These are phyloP conservation scores for Uromyces viciae-fabae DNA, from an alignment of 1,284 basidiomycete species.

Conservation along the genomic window DNA sequence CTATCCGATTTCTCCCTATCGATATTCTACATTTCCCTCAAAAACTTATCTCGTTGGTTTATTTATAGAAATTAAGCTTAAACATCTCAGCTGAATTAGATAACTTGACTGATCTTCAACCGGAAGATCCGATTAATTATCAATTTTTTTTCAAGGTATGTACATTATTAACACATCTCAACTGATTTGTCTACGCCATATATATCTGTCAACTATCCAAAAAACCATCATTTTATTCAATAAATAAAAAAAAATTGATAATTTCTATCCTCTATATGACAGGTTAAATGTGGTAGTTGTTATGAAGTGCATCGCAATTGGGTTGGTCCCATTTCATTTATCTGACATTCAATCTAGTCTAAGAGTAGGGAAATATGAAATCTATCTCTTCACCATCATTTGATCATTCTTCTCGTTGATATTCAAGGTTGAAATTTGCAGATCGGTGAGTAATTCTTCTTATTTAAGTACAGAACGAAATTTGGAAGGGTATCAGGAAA, in stretches of 20 bases:
- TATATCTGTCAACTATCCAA: not conserved
- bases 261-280: not conserved
- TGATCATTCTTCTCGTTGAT: not conserved
- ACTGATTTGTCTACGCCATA: not conserved
- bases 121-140: not conserved
- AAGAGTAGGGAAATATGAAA: not conserved
- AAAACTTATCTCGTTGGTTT: not conserved
- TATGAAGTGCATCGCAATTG: slow-evolving; percentile 39
- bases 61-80: slow-evolving; percentile 27
- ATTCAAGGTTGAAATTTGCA: slow-evolving; percentile 6
- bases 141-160: slow-evolving; percentile 38
- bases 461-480: too few relatives aligned
- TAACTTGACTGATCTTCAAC: slow-evolving; percentile 18
- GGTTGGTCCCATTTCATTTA: slow-evolving; percentile 8
- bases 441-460: not conserved
- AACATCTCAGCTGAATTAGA: slow-evolving; percentile 25
- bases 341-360: not conserved
- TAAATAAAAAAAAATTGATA: not conserved
- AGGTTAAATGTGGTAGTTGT: slow-evolving; percentile 41
- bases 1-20: too few relatives aligned
- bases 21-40: too few relatives aligned
- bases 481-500: too few relatives aligned
- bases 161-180: not conserved
- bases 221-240: not conserved
- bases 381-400: not conserved